Evolutionary conservation across 768 basidiomycete genomes (phyloP), one percentile per base, ranked within the genome.

Genomic region (Lactifluus subvellereus): DNA sequence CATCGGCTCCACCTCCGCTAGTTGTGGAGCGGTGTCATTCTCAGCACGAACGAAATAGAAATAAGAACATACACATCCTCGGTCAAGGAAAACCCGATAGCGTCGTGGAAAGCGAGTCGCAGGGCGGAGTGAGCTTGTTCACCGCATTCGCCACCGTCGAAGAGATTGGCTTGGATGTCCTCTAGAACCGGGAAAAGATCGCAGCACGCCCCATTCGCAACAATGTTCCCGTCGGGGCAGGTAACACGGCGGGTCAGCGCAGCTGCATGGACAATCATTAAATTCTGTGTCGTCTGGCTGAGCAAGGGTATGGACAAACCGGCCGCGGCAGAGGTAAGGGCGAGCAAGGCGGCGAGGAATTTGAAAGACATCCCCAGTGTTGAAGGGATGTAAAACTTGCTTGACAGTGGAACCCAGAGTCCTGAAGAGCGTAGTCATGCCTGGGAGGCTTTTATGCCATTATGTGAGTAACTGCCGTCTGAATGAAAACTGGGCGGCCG

Each of bases 141-240:
- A 30, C 69, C 70, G 60, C 75, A 75, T 57, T 69, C 27, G 16
- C 67, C 72, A 38, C 63, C 57, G 49, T 69, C 61, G 62, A 73
- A 74, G 16, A 74, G 55, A 59, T 72, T 71, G 20, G 52, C 42
- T 58, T 75, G 65, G 20, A 76, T 68, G 61, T 76, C 73, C 9
- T 73, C 71, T 10, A 69, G 64, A 61, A 76, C 61, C 18, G 69
- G 62, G 68, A 74, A 74, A 43, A 69, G 71, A 7, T 57, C 65
- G 58, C 74, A 75, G 52, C 74, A 76, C 8, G 70, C 71, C 9
- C 57, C 69, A 52, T 76, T 74, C 1, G 62, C 55, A 10, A 68
- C 68, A 3, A 62, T 69, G 56, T 72, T 45, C 48, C 74, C 73
- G 57, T 71, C 68, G 13, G 74, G 67, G 59, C 74, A 75, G 11